Conservation (phyloP, 2,329 filamentous ascomycete genomes). For the Graphilbum fragrans region DNA sequence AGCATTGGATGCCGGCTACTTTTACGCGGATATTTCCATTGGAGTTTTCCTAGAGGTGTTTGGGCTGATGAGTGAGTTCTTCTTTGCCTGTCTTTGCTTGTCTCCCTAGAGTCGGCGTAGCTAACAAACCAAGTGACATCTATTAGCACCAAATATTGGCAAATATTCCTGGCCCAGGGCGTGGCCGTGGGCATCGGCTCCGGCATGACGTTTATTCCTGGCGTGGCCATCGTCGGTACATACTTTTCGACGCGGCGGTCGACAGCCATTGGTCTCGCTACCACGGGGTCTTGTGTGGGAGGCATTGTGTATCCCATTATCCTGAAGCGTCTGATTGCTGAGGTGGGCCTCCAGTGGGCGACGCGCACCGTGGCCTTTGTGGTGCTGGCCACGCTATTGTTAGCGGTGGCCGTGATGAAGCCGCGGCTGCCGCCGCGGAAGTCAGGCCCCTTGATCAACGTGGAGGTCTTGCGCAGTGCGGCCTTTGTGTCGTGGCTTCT, state of each 20-base stretch:
- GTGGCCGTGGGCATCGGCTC: conserved; percentile 44
- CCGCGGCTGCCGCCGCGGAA: not conserved
- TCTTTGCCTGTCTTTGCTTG: not conserved
- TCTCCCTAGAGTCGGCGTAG: too few species aligned
- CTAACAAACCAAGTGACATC: conserved; percentile 18
- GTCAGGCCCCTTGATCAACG: conserved; percentile 16
- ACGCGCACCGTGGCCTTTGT: conserved; percentile 14
- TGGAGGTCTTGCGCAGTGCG: too few species aligned
- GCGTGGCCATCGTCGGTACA: conserved; percentile 41
- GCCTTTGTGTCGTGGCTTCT: too few species aligned
- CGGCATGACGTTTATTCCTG: conserved; percentile 42
- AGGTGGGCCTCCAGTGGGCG: conserved; percentile 14
- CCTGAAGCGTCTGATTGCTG: conserved; percentile 9
- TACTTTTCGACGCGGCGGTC: conserved; percentile 21
- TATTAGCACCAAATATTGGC: conserved; percentile 29
- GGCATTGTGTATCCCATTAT: conserved; percentile 16
- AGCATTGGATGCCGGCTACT: too few species aligned
- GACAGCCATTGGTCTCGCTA: conserved; percentile 15
- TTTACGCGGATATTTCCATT: conserved; percentile 24
- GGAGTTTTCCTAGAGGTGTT: conserved; percentile 31
- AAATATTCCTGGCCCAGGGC: conserved; percentile 40
- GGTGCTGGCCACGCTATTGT: conserved; percentile 2
- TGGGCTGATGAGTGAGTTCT: conserved; percentile 24
- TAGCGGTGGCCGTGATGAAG: not conserved
- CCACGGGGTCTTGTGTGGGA: conserved; percentile 11